Conservation (phyloP, 371 early-diverging fungal genomes). For the Mortierella sp. region DNA sequence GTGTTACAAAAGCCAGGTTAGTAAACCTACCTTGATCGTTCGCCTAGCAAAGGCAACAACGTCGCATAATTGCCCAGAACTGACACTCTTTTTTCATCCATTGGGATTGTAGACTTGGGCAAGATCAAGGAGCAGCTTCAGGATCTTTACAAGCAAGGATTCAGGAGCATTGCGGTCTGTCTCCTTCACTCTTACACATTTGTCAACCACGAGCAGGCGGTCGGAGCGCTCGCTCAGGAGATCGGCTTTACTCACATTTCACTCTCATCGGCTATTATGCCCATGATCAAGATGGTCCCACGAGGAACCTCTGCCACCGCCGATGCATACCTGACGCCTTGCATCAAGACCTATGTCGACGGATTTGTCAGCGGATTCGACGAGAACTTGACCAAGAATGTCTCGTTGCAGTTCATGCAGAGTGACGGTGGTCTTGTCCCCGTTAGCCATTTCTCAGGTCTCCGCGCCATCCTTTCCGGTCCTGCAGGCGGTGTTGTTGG, state of each 20-base stretch:
- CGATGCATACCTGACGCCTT: conserved; percentile 95
- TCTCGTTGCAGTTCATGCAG: conserved; percentile 95
- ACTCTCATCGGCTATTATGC: conserved; percentile 86
- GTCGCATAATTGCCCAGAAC: not conserved
- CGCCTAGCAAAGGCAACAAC: not conserved
- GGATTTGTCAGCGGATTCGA: conserved; percentile 92
- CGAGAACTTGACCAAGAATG: conserved; percentile 69
- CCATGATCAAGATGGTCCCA: conserved; percentile 96
- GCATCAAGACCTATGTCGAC: conserved; percentile 86
- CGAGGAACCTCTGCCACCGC: conserved; percentile 92
- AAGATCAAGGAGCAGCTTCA: conserved; percentile 71
- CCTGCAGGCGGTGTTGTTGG: conserved; percentile 98
- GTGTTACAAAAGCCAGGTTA: conserved; percentile 79
- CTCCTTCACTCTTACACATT: conserved; percentile 94
- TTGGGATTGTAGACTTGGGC: conserved; percentile 59
- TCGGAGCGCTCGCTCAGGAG: conserved; percentile 78
- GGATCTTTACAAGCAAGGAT: conserved; percentile 76
- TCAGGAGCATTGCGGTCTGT: conserved; percentile 90
- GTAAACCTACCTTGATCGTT: not conserved
- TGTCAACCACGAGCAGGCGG: conserved; percentile 83
- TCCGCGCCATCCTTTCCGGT: conserved; percentile 93
- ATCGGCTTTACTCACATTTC: conserved; percentile 91
- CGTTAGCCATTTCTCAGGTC: conserved; percentile 87
- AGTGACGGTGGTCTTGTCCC: conserved; percentile 95
- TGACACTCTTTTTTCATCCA: not conserved